Conservation (phyloP, 495 filamentous ascomycete species). For the Xanthoparmelia taractica region DNA sequence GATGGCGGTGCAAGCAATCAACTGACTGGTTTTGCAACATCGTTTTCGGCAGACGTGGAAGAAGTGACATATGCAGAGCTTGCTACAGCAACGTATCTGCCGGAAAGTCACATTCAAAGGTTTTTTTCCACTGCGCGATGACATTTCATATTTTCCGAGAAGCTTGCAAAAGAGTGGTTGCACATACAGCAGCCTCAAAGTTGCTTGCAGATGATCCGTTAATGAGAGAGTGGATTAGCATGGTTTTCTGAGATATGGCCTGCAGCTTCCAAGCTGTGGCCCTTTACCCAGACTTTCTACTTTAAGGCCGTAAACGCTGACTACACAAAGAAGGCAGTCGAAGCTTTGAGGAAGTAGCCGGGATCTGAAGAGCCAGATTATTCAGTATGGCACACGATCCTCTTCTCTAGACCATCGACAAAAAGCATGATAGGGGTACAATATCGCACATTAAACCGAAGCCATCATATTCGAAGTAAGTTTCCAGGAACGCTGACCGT, state of each 20-base stretch:
- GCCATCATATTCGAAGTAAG: slow-evolving; percentile 35
- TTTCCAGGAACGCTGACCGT: slow-evolving; percentile 38
- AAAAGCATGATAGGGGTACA: slow-evolving; percentile 35
- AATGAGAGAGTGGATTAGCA: slow-evolving; percentile 44
- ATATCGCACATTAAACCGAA: slow-evolving; percentile 41
- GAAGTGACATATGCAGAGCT: slow-evolving; percentile 41
- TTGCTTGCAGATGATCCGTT: slow-evolving; percentile 37
- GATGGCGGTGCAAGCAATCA: slow-evolving; percentile 23
- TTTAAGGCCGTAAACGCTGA: neutral
- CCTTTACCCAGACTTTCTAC: neutral
- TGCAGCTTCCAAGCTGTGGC: slow-evolving; percentile 29
- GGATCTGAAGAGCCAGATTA: slow-evolving; percentile 31
- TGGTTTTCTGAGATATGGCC: slow-evolving; percentile 46
- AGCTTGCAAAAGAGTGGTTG: slow-evolving; percentile 40
- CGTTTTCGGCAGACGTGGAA: slow-evolving; percentile 27
- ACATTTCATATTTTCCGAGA: slow-evolving; percentile 49
- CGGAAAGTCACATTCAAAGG: slow-evolving; percentile 20
- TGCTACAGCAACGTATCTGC: slow-evolving; percentile 18
- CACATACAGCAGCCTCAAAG: slow-evolving; percentile 45
- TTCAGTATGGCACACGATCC: slow-evolving; percentile 27
- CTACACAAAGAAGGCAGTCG: slow-evolving; percentile 13
- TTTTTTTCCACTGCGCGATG: slow-evolving; percentile 27
- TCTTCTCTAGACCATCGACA: neutral
- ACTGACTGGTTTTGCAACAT: slow-evolving; percentile 28
- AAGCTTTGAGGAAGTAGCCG: slow-evolving; percentile 24